Evolutionary conservation across 495 filamentous ascomycete species (phyloP).

Genomic region (Friedmanniomyces endolithicus): DNA sequence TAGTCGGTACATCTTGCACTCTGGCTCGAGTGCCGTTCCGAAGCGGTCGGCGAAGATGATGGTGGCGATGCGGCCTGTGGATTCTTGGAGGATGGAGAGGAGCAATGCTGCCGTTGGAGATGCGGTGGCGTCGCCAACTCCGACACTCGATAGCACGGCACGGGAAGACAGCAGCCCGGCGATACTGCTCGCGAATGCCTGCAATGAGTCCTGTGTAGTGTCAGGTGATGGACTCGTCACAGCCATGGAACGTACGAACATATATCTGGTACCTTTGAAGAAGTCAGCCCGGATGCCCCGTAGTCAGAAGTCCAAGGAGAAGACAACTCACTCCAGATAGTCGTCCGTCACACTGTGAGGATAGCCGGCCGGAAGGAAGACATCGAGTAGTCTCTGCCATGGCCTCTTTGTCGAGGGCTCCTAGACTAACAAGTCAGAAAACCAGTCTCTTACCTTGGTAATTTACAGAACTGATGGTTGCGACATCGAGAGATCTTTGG

Average conservation of each 20-base stretch:
- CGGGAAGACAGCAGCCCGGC: slow-evolving; percentile 76
- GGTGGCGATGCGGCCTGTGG: slow-evolving; percentile 71
- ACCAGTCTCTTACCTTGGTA: neutral
- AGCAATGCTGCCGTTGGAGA: slow-evolving; percentile 80
- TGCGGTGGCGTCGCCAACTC: slow-evolving; percentile 75
- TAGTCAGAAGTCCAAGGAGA: slow-evolving; percentile 31
- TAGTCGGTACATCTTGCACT: slow-evolving; percentile 88
- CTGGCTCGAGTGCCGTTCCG: slow-evolving; percentile 79
- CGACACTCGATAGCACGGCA: slow-evolving; percentile 74
- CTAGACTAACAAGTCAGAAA: neutral
- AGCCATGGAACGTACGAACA: slow-evolving; percentile 29
- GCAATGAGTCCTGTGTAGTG: slow-evolving; percentile 64
- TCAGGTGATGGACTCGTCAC: neutral
- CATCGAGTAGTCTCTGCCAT: slow-evolving; percentile 41
- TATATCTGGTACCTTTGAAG: slow-evolving; percentile 62
- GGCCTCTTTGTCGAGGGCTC: slow-evolving; percentile 20
- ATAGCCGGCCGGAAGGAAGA: slow-evolving; percentile 89
- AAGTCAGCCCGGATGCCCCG: neutral
- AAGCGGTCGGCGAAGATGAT: slow-evolving; percentile 81
- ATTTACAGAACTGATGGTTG: neutral
- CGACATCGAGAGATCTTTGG: too few relatives aligned
- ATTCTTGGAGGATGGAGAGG: slow-evolving; percentile 75
- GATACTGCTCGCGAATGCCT: slow-evolving; percentile 91
- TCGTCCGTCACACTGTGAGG: slow-evolving; percentile 83
- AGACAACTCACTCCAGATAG: slow-evolving; percentile 56